Evolutionary conservation across 2,329 filamentous ascomycete species (phyloP).

Genomic region (Fusarium poae): DNA sequence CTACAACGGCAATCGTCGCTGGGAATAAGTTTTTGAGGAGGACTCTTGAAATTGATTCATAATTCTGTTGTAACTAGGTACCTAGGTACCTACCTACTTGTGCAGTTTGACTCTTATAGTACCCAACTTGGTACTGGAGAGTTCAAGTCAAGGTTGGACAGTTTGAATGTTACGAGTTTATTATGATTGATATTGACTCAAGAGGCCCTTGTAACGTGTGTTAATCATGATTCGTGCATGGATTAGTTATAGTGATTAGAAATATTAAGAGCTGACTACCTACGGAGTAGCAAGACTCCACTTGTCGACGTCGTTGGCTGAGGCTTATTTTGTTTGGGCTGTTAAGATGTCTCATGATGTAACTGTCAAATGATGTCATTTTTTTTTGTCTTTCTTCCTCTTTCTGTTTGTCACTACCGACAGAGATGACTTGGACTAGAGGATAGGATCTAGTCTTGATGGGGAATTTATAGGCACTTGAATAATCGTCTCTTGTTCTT

Average conservation of each 20-base stretch:
- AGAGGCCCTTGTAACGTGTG: neutral
- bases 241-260: slow-evolving; percentile 3
- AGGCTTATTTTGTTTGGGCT: slow-evolving; percentile 27
- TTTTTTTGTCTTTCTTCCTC: neutral
- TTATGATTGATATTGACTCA: slow-evolving; percentile 15
- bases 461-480: neutral
- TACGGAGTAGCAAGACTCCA: slow-evolving; percentile 10
- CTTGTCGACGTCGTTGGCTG: slow-evolving; percentile 27
- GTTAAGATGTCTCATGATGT: slow-evolving; percentile 27
- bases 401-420: neutral
- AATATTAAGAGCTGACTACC: neutral
- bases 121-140: neutral
- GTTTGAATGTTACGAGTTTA: slow-evolving; percentile 9
- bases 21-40: neutral
- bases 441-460: neutral
- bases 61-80: neutral
- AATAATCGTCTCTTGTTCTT: neutral
- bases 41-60: neutral
- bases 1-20: neutral
- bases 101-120: neutral
- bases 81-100: neutral
- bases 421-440: too few species aligned
- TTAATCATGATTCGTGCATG: slow-evolving; percentile 30
- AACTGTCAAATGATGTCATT: slow-evolving; percentile 35
- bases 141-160: neutral